Evolutionary conservation across 805 yeast species (phyloP), one percentile per base, ranked within the genome.

Genomic region (Metschnikowia aberdeeniae): DNA sequence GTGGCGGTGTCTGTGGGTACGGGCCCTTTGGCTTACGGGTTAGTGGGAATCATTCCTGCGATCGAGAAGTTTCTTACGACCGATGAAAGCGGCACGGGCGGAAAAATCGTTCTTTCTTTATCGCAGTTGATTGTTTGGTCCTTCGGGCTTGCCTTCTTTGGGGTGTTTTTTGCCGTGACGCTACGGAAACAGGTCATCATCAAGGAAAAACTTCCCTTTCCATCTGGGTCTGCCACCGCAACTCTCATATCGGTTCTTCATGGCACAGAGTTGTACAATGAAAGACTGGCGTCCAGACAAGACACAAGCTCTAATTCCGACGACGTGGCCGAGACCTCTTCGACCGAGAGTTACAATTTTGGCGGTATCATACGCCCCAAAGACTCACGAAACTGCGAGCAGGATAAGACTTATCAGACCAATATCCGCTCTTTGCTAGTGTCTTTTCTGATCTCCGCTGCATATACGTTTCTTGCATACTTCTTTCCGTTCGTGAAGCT

Each of bases 1-100:
- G 80, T 92, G 27, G 89, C 98, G 0, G 97, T 93, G 5, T 97
- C 98, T 0, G 95, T 88, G 1, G 99, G 99, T 1, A 93, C 99
- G 0, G 98, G 98, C 0, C 99, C 99, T 0, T 70, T 92, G 50
- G 95, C 97, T 0, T 92, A 86, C 64, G 98, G 98, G 0, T 79
- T 92, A 51, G 95, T 92, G 17, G 99, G 99, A 1, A 90, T 95
- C 4, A 77, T 93, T 1, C 99, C 99, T 0, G 98, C 99, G 1
- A 84, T 92, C 43, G 98, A 92, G 59, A 88, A 89, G 66, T 84
- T 92, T 52, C 66, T 92, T 50, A 82, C 88, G 1, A 67, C 73
- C 0, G 89, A 82, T 31, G 99, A 92, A 62, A 79, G 85, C 31
- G 96, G 95, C 2, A 67, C 77, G 0, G 72, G 70, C 1, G 46